A percentile compares a stretch with the other conserved stretches of the same genome.
These are phyloP conservation scores for Hirsutella rhossiliensis DNA, from an alignment of 2,329 filamentous ascomycete genomes.

Conservation along the genomic window DNA sequence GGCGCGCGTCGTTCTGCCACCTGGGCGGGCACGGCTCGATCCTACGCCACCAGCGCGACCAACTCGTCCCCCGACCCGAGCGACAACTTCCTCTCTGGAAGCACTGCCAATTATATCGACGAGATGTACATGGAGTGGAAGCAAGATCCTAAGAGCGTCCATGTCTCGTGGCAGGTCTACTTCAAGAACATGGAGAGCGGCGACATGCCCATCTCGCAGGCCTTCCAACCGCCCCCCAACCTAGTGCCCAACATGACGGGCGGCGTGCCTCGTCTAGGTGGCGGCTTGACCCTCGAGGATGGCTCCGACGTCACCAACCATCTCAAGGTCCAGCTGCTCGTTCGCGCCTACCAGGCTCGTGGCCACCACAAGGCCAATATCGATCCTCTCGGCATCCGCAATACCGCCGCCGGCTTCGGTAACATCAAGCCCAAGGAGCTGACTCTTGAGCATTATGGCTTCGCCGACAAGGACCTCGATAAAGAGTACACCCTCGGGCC, in stretches of 20 bases:
- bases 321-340: slow-evolving; percentile 93
- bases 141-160: slow-evolving; percentile 81
- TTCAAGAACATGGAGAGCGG: slow-evolving; percentile 99
- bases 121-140: slow-evolving; percentile 99
- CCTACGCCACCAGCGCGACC: slow-evolving; percentile 41
- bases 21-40: slow-evolving; percentile 36
- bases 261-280: slow-evolving; percentile 61
- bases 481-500: slow-evolving; percentile 85
- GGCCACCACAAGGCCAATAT: slow-evolving; percentile 98
- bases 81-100: slow-evolving; percentile 93
- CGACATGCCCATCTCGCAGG: slow-evolving; percentile 94
- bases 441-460: slow-evolving; percentile 85
- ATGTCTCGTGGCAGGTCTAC: slow-evolving; percentile 98
- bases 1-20: slow-evolving; percentile 25
- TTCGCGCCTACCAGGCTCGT: slow-evolving; percentile 93
- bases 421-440: slow-evolving; percentile 87
- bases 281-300: slow-evolving; percentile 53
- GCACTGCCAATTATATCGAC: slow-evolving; percentile 97
- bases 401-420: slow-evolving; percentile 61
- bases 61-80: slow-evolving; percentile 60
- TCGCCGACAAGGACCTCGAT: slow-evolving; percentile 87
- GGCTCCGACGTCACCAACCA: slow-evolving; percentile 87
- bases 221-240: slow-evolving; percentile 90
- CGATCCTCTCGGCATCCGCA: slow-evolving; percentile 87
- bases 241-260: slow-evolving; percentile 74